A percentile compares a stretch with the other conserved stretches of the same genome.
phyloP scores from a whole-genome alignment of 768 basidiomycete genomes.

The Mycena floridula region DNA sequence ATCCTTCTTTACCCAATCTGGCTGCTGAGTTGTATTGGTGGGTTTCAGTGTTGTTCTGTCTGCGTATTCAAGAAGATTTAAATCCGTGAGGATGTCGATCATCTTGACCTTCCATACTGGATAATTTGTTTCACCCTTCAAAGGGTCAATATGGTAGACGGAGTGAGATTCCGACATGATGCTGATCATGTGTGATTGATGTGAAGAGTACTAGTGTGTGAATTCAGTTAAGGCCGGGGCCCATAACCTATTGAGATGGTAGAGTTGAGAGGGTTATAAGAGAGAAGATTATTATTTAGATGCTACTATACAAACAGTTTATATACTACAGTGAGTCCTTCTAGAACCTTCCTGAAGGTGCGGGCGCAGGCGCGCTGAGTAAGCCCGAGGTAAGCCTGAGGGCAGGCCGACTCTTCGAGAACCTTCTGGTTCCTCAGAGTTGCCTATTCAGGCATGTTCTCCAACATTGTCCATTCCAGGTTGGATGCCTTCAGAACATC shows the following conservation, averaged over 20 bases:
- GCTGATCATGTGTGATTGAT: not conserved
- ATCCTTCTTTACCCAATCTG: conserved; percentile 22
- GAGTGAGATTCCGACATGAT: conserved; percentile 9
- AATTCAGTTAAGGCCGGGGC: conserved; percentile 15
- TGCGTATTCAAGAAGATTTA: conserved; percentile 7
- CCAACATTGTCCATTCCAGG: no score
- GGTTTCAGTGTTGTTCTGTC: conserved; percentile 1
- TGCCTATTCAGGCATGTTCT: no score
- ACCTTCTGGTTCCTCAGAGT: no score
- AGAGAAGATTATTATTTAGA: no score
- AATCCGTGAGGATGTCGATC: conserved; percentile 18
- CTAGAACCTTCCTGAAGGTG: no score
- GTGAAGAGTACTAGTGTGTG: conserved; percentile 4
- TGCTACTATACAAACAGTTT: no score
- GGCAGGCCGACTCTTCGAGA: no score
- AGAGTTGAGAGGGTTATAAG: no score
- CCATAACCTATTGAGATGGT: conserved; percentile 24
- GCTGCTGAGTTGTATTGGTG: conserved; percentile 1
- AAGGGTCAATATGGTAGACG: conserved; percentile 13
- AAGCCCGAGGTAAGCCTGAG: no score
- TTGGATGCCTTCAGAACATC: no score
- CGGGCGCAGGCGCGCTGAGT: no score
- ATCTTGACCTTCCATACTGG: conserved; percentile 17
- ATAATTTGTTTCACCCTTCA: conserved; percentile 11
- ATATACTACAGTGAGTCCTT: no score